Percentiles rank a stretch among this genome's conserved stretches.
These are phyloP conservation scores for Penicillium sp. DNA, from an alignment of 2,329 filamentous ascomycete genomes.

Conservation along the genomic window DNA sequence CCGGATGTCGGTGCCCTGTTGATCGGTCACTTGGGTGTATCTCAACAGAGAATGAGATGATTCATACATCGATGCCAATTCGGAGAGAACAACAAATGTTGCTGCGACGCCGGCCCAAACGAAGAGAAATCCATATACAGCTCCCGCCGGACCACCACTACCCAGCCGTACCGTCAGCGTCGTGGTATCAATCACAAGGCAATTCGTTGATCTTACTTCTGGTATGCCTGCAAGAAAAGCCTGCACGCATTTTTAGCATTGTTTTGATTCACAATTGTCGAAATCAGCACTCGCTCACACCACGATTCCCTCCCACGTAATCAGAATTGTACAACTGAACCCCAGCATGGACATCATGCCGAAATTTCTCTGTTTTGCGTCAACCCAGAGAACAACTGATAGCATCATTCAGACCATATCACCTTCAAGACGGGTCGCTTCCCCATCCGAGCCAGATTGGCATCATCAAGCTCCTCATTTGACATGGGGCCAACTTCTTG, in stretches of 20 bases:
- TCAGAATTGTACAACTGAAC: conserved; percentile 44
- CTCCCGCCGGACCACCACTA: conserved; percentile 37
- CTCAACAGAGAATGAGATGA: too few species aligned
- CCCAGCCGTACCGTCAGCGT: background rate
- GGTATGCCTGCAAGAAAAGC: conserved; percentile 20
- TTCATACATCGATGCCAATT: conserved; percentile 37
- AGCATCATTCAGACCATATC: background rate
- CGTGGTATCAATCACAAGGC: background rate
- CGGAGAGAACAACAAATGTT: conserved; percentile 31
- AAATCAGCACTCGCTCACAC: conserved; percentile 26
- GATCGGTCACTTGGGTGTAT: background rate
- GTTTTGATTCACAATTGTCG: background rate
- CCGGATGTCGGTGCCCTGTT: conserved; percentile 36
- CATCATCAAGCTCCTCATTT: conserved; percentile 37
- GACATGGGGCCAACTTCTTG: conserved; percentile 17
- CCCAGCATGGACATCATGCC: conserved; percentile 44
- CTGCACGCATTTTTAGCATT: conserved; percentile 8
- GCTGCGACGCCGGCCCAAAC: conserved; percentile 33
- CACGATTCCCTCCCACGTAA: conserved; percentile 44
- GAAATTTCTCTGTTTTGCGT: conserved; percentile 38
- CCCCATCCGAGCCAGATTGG: conserved; percentile 53
- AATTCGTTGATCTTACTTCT: conserved; percentile 18
- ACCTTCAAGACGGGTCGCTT: conserved; percentile 53
- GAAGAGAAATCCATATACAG: conserved; percentile 37
- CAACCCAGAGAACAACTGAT: background rate